Conservation (phyloP, 2,329 filamentous ascomycete species). For the Nigrograna mackinnonii region DNA sequence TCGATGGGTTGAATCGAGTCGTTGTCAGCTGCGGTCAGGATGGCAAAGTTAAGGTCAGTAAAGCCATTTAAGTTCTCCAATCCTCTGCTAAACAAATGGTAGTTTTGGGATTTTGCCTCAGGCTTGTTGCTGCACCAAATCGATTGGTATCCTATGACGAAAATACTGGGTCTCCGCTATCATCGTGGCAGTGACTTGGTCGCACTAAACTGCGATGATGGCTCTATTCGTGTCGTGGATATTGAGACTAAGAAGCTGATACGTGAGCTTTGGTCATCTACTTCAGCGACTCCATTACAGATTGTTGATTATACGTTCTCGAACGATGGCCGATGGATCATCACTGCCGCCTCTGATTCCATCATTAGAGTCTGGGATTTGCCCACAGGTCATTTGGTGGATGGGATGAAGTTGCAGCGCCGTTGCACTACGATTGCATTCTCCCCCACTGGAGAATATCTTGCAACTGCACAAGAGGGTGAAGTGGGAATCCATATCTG, state of each 20-base stretch:
- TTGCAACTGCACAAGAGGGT: constrained; percentile 85
- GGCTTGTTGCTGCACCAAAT: constrained; percentile 80
- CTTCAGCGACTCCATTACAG: constrained; percentile 49
- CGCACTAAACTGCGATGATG: constrained; percentile 86
- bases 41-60: constrained; percentile 76
- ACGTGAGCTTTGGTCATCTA: constrained; percentile 78
- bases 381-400: constrained; percentile 92
- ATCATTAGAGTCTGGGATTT: constrained; percentile 91
- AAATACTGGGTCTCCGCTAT: constrained; percentile 77
- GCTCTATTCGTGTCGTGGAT: constrained; percentile 86
- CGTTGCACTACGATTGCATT: constrained; percentile 86
- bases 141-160: constrained; percentile 78
- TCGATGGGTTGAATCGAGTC: constrained; percentile 86
- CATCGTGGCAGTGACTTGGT: constrained; percentile 83
- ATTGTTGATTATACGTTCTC: constrained; percentile 68
- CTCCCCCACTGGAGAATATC: constrained; percentile 86
- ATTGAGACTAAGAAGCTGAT: constrained; percentile 88
- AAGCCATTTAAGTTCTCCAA: not conserved
- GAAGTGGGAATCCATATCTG: constrained; percentile 90
- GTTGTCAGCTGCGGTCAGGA: constrained; percentile 87
- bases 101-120: constrained; percentile 93
- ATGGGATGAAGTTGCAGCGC: constrained; percentile 79
- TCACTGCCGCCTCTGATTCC: constrained; percentile 81
- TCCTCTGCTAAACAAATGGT: constrained; percentile 12
- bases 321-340: constrained; percentile 89